Conservation (phyloP, 306 rosid genomes). For the Cercis canadensis region DNA sequence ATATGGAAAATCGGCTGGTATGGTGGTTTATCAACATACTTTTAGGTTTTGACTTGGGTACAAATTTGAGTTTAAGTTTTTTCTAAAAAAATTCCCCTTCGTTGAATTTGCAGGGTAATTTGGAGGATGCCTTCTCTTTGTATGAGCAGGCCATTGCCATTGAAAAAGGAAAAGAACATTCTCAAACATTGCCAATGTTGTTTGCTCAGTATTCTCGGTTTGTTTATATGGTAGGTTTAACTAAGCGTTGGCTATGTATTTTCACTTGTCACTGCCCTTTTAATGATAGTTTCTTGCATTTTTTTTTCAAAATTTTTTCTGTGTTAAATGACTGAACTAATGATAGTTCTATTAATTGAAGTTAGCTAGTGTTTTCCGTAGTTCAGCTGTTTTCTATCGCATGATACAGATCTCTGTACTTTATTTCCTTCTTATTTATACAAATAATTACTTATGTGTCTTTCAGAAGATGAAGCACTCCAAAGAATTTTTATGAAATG, state of each 20-base stretch:
- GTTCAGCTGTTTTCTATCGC: too few species aligned
- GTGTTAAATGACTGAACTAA: too few species aligned
- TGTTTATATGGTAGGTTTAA: slow-evolving; percentile 75
- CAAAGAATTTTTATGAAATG: too few species aligned
- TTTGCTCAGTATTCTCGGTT: slow-evolving; percentile 91
- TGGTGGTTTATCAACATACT: slow-evolving; percentile 38
- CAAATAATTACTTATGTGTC: too few species aligned
- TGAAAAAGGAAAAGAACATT: slow-evolving; percentile 96
- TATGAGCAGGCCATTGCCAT: slow-evolving; percentile 96
- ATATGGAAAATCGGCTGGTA: slow-evolving; percentile 94
- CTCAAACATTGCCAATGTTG: slow-evolving; percentile 79
- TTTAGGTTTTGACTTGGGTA: slow-evolving; percentile 2
- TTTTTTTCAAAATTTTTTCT: too few species aligned
- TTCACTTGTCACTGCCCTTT: not conserved
- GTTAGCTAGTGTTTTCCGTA: too few species aligned
- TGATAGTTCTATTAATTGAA: too few species aligned
- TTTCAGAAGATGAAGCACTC: too few species aligned
- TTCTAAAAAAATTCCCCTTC: slow-evolving; percentile 19
- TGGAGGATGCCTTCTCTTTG: slow-evolving; percentile 80
- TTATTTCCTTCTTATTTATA: not conserved
- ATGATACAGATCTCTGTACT: too few species aligned
- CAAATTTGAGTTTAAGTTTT: slow-evolving; percentile 17
- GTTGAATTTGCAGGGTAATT: slow-evolving; percentile 68
- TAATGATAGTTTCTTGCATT: not conserved
- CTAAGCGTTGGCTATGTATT: slow-evolving; percentile 5